Conservation (phyloP, 495 filamentous ascomycete species). For the Penicillium alfredii region DNA sequence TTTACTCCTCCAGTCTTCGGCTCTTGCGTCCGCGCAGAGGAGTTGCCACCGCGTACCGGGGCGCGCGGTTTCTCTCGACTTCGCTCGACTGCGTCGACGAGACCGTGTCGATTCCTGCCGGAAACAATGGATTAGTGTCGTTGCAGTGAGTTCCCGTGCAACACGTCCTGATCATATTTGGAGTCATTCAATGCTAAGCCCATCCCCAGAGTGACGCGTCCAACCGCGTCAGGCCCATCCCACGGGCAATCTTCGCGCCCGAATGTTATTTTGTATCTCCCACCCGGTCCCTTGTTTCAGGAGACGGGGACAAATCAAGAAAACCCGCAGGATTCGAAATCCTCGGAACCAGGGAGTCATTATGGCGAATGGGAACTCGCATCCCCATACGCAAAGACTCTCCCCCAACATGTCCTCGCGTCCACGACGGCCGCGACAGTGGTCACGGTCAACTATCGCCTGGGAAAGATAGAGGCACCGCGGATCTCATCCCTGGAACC, state of each 20-base stretch:
- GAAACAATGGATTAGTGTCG: conserved; percentile 29
- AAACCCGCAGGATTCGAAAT: no score
- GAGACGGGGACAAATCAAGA: not conserved
- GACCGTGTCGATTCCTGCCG: conserved; percentile 23
- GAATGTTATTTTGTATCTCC: conserved; percentile 38
- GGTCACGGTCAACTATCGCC: conserved; percentile 39
- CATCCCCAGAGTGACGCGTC: conserved; percentile 22
- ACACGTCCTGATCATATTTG: not conserved
- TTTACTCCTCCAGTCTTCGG: not conserved
- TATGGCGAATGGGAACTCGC: no score
- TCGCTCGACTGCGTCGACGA: conserved; percentile 12
- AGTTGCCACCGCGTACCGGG: not conserved
- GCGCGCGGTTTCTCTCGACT: conserved; percentile 5
- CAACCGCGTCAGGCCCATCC: conserved; percentile 1
- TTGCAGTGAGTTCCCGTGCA: conserved; percentile 19
- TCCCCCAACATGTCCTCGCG: conserved; percentile 24
- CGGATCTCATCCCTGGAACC: conserved; percentile 20
- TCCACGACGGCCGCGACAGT: conserved; percentile 27
- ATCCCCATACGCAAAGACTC: not conserved
- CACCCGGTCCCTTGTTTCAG: conserved; percentile 32
- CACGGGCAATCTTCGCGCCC: not conserved
- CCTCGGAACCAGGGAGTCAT: no score
- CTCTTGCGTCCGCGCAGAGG: not conserved
- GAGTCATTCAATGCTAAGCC: not conserved
- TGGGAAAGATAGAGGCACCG: conserved; percentile 39